Conservation (phyloP, 306 rosid species). For the Medicago ruthenica region DNA sequence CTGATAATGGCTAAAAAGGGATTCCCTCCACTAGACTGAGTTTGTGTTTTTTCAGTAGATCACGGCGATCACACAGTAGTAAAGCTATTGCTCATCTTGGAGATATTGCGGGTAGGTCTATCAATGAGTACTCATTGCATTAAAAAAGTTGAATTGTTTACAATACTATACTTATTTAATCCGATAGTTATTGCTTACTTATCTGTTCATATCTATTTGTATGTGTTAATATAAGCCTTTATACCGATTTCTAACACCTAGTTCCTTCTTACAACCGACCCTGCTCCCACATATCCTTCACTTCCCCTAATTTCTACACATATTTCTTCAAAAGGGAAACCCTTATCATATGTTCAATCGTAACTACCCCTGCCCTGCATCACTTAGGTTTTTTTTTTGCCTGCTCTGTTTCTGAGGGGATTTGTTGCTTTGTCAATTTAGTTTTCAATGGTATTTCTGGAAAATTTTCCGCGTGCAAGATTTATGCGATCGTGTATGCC, state of each 20-base stretch:
- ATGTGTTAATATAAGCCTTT: constrained; percentile 8
- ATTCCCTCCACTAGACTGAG: background rate
- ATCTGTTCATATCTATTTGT: constrained; percentile 25
- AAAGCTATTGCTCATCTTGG: constrained; percentile 65
- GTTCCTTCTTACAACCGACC: constrained; percentile 8
- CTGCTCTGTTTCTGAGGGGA: constrained; percentile 16
- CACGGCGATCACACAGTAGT: constrained; percentile 72
- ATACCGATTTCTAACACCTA: constrained; percentile 1
- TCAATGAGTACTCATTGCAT: constrained; percentile 27
- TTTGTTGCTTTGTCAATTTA: constrained; percentile 14
- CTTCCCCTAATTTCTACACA: constrained; percentile 18
- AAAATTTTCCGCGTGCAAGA: constrained; percentile 2
- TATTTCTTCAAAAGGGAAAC: constrained; percentile 33
- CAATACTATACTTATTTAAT: constrained; percentile 27
- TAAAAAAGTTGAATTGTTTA: constrained; percentile 22
- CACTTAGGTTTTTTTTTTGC: background rate
- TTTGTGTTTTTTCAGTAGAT: constrained; percentile 65
- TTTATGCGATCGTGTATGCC: constrained; percentile 19
- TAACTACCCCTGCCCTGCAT: constrained; percentile 12
- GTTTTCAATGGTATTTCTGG: constrained; percentile 26
- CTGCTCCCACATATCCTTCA: constrained; percentile 15
- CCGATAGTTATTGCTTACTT: background rate
- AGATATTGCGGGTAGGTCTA: constrained; percentile 64
- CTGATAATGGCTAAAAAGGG: constrained; percentile 1
- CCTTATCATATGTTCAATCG: constrained; percentile 21